A percentile compares a stretch with the other conserved stretches of the same genome.
Evolutionary conservation across 2,329 filamentous ascomycete species (phyloP).

Genomic region (Furcasterigmium sp.): DNA sequence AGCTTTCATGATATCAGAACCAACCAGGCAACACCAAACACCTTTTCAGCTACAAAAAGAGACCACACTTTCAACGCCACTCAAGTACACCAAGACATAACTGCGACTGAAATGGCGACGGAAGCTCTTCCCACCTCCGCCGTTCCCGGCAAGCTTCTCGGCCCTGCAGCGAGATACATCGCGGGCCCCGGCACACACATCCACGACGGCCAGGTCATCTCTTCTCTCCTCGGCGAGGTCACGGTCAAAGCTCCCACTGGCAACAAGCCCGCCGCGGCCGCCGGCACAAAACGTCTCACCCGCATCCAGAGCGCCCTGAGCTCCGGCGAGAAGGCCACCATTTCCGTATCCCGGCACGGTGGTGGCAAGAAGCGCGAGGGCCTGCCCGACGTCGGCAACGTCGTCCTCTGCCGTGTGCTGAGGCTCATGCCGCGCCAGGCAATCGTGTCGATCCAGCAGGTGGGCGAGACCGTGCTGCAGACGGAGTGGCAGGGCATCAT

Average conservation of each 20-base stretch:
- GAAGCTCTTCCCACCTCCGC: slow-evolving; percentile 48
- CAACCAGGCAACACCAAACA: neutral
- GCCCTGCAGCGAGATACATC: slow-evolving; percentile 58
- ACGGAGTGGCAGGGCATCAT: slow-evolving; percentile 84
- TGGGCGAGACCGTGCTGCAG: slow-evolving; percentile 65
- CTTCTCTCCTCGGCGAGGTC: slow-evolving; percentile 76
- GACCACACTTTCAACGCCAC: neutral
- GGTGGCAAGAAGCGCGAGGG: slow-evolving; percentile 56
- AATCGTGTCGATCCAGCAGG: slow-evolving; percentile 78
- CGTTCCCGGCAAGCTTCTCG: slow-evolving; percentile 79
- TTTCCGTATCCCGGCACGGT: slow-evolving; percentile 48
- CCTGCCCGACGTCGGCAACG: slow-evolving; percentile 74
- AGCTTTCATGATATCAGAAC: neutral
- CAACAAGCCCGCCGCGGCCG: slow-evolving; percentile 27
- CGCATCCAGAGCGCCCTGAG: slow-evolving; percentile 44
- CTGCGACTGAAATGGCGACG: too few relatives aligned
- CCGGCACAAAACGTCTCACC: slow-evolving; percentile 52
- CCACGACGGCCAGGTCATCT: slow-evolving; percentile 67
- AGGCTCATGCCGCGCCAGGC: slow-evolving; percentile 82
- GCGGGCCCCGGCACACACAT: slow-evolving; percentile 83
- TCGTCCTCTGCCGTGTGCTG: slow-evolving; percentile 79
- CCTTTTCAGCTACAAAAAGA: neutral
- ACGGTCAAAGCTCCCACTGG: slow-evolving; percentile 40
- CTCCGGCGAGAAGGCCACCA: slow-evolving; percentile 39
- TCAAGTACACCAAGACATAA: slow-evolving; percentile 1